Evolutionary conservation across 768 basidiomycete genomes (phyloP).

Genomic region (Lactarius akahatsu): DNA sequence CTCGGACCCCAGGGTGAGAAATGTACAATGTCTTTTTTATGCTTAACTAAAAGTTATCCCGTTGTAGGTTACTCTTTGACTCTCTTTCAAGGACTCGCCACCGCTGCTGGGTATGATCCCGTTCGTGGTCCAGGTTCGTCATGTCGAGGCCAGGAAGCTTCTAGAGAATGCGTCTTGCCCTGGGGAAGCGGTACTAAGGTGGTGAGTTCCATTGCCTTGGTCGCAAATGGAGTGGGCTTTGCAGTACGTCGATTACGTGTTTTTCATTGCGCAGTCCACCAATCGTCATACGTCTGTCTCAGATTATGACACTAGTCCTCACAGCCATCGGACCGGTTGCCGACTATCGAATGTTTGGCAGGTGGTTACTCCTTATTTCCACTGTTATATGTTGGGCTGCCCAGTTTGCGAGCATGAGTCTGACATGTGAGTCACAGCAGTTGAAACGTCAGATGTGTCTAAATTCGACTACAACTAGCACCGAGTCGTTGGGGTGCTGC

Average conservation of each 20-base stretch:
- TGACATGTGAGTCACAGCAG: conserved; percentile 51
- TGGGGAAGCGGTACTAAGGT: conserved; percentile 74
- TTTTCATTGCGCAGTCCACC: not conserved
- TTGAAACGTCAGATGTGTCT: not conserved
- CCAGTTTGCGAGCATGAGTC: conserved; percentile 71
- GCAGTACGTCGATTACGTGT: conserved; percentile 45
- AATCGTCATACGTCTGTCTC: not conserved
- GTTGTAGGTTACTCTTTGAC: conserved; percentile 59
- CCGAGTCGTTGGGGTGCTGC: conserved; percentile 68
- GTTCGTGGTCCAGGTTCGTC: conserved; percentile 65
- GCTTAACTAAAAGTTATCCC: not conserved
- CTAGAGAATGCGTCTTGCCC: conserved; percentile 73
- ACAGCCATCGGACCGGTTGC: conserved; percentile 69
- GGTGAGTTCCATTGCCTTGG: conserved; percentile 68
- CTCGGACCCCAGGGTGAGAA: conserved; percentile 51
- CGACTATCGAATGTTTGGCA: conserved; percentile 73
- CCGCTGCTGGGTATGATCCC: conserved; percentile 69
- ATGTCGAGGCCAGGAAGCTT: conserved; percentile 52
- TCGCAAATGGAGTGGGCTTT: conserved; percentile 76
- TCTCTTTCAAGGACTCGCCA: conserved; percentile 67
- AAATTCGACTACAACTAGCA: conserved; percentile 38
- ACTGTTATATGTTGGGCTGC: conserved; percentile 78
- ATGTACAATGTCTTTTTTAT: not conserved
- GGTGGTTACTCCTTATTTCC: conserved; percentile 69
- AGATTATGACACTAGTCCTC: conserved; percentile 77